Evolutionary conservation across 371 early-diverging fungal genomes (phyloP).

Genomic region (Circinella minor): DNA sequence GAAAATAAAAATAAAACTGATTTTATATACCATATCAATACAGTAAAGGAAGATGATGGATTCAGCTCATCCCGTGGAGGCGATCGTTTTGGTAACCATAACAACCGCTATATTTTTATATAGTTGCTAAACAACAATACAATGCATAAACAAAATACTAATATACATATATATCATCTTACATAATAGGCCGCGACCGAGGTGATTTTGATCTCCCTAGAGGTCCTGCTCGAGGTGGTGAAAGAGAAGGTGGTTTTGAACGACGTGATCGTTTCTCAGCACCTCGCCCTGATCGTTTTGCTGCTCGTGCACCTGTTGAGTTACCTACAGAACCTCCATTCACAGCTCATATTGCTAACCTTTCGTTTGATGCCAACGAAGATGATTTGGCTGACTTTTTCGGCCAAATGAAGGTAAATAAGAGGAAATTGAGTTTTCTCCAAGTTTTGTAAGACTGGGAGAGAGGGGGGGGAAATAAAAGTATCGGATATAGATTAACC

Average conservation of each 20-base stretch:
- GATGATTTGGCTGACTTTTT: constrained; percentile 77
- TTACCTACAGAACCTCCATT: constrained; percentile 88
- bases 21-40: not conserved
- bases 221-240: constrained; percentile 25
- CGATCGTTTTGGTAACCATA: constrained; percentile 20
- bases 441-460: too few relatives aligned
- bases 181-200: constrained; percentile 6
- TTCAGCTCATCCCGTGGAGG: constrained; percentile 20
- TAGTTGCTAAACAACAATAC: too few relatives aligned
- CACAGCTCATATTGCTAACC: constrained; percentile 89
- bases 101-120: too few relatives aligned
- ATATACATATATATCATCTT: too few relatives aligned
- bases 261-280: constrained; percentile 43
- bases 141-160: too few relatives aligned
- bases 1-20: constrained; percentile 9
- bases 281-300: constrained; percentile 40
- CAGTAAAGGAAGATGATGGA: constrained; percentile 27
- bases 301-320: constrained; percentile 62
- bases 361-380: constrained; percentile 84
- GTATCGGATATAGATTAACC: too few relatives aligned
- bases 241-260: constrained; percentile 28
- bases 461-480: too few relatives aligned
- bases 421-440: not conserved
- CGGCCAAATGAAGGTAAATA: constrained; percentile 60
- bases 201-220: constrained; percentile 23